Evolutionary conservation across 2,329 filamentous ascomycete genomes (phyloP).

Genomic region (Ophiocordyceps australis): DNA sequence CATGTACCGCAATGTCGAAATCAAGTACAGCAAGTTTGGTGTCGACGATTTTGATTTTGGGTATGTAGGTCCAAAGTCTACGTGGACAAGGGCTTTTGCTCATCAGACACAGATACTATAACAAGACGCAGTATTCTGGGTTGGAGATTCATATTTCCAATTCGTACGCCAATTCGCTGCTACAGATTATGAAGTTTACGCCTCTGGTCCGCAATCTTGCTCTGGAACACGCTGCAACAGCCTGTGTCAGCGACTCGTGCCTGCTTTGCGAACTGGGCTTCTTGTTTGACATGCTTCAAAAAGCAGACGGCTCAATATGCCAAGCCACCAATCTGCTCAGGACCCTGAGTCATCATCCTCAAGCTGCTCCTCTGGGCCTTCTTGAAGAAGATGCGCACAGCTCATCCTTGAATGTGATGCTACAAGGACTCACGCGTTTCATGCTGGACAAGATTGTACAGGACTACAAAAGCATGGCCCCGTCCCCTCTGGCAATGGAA

Average conservation of each 20-base stretch:
- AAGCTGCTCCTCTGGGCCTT: slow-evolving; percentile 59
- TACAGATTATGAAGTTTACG: slow-evolving; percentile 85
- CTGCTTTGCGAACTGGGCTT: slow-evolving; percentile 89
- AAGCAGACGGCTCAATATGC: slow-evolving; percentile 83
- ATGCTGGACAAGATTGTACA: slow-evolving; percentile 63
- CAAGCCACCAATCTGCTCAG: slow-evolving; percentile 92
- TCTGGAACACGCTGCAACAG: slow-evolving; percentile 71
- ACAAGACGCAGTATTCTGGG: slow-evolving; percentile 79
- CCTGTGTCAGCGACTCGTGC: slow-evolving; percentile 68
- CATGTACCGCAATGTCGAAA: slow-evolving; percentile 87
- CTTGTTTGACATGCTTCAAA: slow-evolving; percentile 94
- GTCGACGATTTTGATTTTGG: slow-evolving; percentile 99
- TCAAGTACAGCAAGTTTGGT: slow-evolving; percentile 97
- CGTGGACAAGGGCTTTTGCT: slow-evolving; percentile 5
- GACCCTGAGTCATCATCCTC: slow-evolving; percentile 67
- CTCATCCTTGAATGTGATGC: slow-evolving; percentile 58
- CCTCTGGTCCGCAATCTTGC: slow-evolving; percentile 76
- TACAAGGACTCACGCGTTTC: slow-evolving; percentile 76
- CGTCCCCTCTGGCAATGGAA: slow-evolving; percentile 48
- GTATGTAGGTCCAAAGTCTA: slow-evolving; percentile 30
- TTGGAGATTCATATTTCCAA: slow-evolving; percentile 94
- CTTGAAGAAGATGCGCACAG: slow-evolving; percentile 69
- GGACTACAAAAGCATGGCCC: slow-evolving; percentile 54
- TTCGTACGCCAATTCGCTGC: slow-evolving; percentile 82
- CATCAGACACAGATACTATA: slow-evolving; percentile 54